Evolutionary conservation across 345 rosid species (phyloP), one percentile per base, ranked within the genome.

Genomic region (Ceriops decandra): DNA sequence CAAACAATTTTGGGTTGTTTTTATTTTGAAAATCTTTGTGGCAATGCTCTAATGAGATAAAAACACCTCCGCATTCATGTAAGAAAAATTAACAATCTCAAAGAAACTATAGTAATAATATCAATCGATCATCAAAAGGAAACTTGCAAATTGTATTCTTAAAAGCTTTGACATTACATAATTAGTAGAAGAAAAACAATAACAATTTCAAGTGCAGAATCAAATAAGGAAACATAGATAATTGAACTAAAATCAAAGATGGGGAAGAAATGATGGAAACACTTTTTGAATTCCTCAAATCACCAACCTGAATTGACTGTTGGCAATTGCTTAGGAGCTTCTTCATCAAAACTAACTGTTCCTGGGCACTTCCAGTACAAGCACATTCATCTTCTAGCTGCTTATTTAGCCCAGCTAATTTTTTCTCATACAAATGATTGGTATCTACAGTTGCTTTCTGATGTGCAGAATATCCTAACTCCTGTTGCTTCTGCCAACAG

Each of bases 351-450:
- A 71, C 70, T 74, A 93, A 46, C 47, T 84, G 88, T 66, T 85
- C 84, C 66, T 83, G 83, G 5, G 84, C 79, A 31, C 61, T 68
- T 81, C 60, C 68, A 64, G 83, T 72, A 57, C 42, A 72, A 31
- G 73, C 72, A 64, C 49, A 78, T 72, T 89, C 91, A 68, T 77
- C 79, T 62, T 90, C 92, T 60, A 86, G 79, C 72, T 65, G 86
- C 77, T 82, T 82, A 68, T 78, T 77, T 76, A 90, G 64, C 70
- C 87, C 91, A 2, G 79, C 82, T 76, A 93, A 77, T 79, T 86
- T 90, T 72, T 73, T 88, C 83, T 93, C 97, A 66, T 90, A 89
- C 85, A 82, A 84, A 76, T 85, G 86, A 75, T 87, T 90, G 67
- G 84, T 82, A 70, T 90, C 93, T 62, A 87, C 89, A 70, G 87